These are phyloP conservation scores for Paramecium caudatum DNA, from an alignment of 73 alveolate genomes.

Conservation along the genomic window DNA sequence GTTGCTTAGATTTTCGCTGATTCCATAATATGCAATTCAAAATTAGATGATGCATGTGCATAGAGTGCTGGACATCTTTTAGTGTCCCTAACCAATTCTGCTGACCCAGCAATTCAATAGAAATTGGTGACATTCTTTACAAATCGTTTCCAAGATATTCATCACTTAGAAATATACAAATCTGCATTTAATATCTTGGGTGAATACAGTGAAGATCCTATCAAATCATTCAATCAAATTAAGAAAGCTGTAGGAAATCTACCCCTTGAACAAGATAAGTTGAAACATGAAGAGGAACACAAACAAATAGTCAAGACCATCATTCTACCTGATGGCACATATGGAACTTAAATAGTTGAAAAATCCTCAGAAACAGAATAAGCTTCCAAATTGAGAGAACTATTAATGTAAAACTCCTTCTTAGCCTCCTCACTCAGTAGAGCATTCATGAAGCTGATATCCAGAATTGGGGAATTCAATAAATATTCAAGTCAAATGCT, in stretches of 20 bases:
- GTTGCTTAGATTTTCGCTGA: slow-evolving; percentile 22
- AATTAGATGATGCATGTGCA: slow-evolving; percentile 54
- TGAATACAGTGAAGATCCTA: slow-evolving; percentile 29
- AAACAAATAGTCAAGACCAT: slow-evolving; percentile 10
- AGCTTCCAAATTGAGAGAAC: slow-evolving; percentile 66
- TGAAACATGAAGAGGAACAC: slow-evolving; percentile 24
- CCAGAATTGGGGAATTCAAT: slow-evolving; percentile 63
- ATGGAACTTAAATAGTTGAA: slow-evolving; percentile 72
- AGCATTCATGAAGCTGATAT: slow-evolving; percentile 63
- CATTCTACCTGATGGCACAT: slow-evolving; percentile 70
- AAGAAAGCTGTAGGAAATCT: slow-evolving; percentile 44
- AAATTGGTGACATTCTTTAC: neutral
- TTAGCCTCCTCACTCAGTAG: slow-evolving; percentile 52
- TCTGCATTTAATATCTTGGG: slow-evolving; percentile 29
- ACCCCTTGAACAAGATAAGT: slow-evolving; percentile 26
- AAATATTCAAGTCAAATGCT: slow-evolving; percentile 54
- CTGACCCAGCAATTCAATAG: neutral
- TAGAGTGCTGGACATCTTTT: neutral
- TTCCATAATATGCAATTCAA: neutral
- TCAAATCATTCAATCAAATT: slow-evolving; percentile 21
- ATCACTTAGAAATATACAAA: slow-evolving; percentile 37
- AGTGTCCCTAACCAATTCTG: neutral
- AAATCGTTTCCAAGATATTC: slow-evolving; percentile 27
- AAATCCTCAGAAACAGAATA: slow-evolving; percentile 31
- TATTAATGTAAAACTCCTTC: slow-evolving; percentile 48